phyloP scores from a whole-genome alignment of 345 rosid species.

The Salix caprea region DNA sequence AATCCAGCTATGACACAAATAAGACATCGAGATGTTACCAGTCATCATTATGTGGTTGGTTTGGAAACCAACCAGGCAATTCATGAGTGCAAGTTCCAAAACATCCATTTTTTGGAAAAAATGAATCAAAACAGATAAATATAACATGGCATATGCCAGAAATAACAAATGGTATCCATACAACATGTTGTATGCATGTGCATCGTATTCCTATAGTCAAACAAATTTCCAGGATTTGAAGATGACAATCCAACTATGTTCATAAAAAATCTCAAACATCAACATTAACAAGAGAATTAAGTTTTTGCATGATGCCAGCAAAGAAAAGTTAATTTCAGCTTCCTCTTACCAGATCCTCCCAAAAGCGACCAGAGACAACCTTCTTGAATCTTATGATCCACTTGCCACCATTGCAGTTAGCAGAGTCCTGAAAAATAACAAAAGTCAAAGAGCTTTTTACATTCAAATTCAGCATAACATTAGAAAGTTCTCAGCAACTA shows the following conservation, averaged over 20 bases:
- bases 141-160: not conserved
- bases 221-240: not conserved
- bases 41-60: not conserved
- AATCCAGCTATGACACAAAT: not conserved
- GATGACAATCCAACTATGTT: not conserved
- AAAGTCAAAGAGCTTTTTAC: not conserved
- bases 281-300: not conserved
- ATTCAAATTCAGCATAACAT: not conserved
- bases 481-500: not conserved
- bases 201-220: not conserved
- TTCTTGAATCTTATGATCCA: slow-evolving; percentile 95
- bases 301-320: not conserved
- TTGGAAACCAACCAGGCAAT: not conserved
- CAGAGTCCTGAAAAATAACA: slow-evolving; percentile 63
- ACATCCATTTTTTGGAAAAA: not conserved
- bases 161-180: not conserved
- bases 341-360: slow-evolving; percentile 92
- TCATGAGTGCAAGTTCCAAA: not conserved
- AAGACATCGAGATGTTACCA: not conserved
- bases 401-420: slow-evolving; percentile 92
- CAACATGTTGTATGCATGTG: too few relatives aligned
- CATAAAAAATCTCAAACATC: not conserved
- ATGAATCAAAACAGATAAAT: not conserved
- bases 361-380: slow-evolving; percentile 90
- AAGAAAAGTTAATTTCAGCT: not conserved